Percentiles rank a stretch among this genome's conserved stretches.
phyloP scores from a whole-genome alignment of 371 early-diverging fungal genomes.

The Syncephalastrum monosporum region DNA sequence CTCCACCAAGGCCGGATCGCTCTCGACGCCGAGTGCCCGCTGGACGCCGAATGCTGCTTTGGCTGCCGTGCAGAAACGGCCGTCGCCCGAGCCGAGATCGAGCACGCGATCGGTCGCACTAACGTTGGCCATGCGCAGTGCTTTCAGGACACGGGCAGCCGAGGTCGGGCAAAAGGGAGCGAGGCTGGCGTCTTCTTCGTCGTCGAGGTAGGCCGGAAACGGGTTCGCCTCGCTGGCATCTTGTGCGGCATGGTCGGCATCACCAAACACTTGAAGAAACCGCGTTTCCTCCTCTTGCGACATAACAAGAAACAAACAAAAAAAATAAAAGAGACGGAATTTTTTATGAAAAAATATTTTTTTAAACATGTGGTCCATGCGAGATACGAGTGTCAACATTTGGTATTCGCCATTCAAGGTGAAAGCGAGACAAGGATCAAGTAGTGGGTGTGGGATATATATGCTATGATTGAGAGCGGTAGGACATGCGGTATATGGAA shows the following conservation, averaged over 20 bases:
- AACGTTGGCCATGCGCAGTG: slow-evolving; percentile 52
- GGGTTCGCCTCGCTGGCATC: slow-evolving; percentile 38
- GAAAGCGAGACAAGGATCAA: too few species aligned
- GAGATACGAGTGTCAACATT: too few species aligned
- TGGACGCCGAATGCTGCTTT: slow-evolving; percentile 43
- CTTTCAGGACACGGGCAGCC: slow-evolving; percentile 49
- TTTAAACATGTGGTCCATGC: too few species aligned
- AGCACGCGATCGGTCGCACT: slow-evolving; percentile 40
- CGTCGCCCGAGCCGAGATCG: slow-evolving; percentile 70
- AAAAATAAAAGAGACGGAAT: too few species aligned
- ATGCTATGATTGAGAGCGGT: too few species aligned
- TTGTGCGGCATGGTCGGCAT: slow-evolving; percentile 35
- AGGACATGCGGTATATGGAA: too few species aligned
- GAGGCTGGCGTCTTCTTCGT: slow-evolving; percentile 27
- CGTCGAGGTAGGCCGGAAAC: slow-evolving; percentile 63
- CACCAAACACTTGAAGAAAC: slow-evolving; percentile 33
- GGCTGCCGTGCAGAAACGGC: slow-evolving; percentile 60
- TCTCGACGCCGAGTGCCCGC: slow-evolving; percentile 58
- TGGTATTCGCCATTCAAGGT: too few species aligned
- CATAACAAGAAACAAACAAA: slow-evolving; percentile 3
- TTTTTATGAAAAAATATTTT: too few species aligned
- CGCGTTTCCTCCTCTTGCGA: slow-evolving; percentile 5
- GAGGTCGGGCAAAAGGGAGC: slow-evolving; percentile 70
- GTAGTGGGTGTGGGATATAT: too few species aligned
- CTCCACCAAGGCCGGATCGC: slow-evolving; percentile 48